Evolutionary conservation across 176 grass and related monocot genomes (phyloP), one percentile per base, ranked within the genome.

Genomic region (Oryza coarctata): DNA sequence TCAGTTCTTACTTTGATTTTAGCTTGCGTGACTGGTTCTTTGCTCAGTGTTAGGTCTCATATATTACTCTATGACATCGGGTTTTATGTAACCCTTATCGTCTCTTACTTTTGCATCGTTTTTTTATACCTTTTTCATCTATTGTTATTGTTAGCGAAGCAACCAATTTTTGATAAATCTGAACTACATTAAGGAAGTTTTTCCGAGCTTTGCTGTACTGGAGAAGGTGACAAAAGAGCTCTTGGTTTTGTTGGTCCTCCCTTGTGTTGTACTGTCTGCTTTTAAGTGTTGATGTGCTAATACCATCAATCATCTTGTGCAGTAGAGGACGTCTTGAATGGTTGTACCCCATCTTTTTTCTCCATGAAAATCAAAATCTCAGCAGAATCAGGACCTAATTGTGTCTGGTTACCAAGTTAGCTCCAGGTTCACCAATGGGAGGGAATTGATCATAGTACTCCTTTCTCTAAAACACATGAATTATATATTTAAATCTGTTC

Each of bases 121-220:
- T 74, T 80, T 12, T 14, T 22, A 31, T 9, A 50, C 50, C 58
- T 13, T 68, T 63, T 63, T 39, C 40, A 25, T 20, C 20, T 74
- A 83, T 65, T 75, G 70, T 58, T 75, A 76, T 80, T 88, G 64
- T 71, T 82, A 85, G 52, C 9, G 3, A 82, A 72, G 78, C 43
- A 61, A 6, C 27, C 28, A 52, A 68, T 82, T 89, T 75, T 65
- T 58, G 14, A 77, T 85, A 78, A 73, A 62, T 78, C 38, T 73
- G 67, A 26, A 82, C 47, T 57, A 71, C 25, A 81, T 65, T 72
- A 77, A 77, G 71, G 41, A 86, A 77, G 57, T 74, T 65, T 45
- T 61, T 61, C 0, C 0, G 27, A 71, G 67, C 68, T 72, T 45
- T 29, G 44, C 25, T 5, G 47, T 68, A 77, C 25, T 76, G 7